These are phyloP conservation scores for Gastrolobium bilobum DNA, from an alignment of 306 rosid species.

Conservation along the genomic window DNA sequence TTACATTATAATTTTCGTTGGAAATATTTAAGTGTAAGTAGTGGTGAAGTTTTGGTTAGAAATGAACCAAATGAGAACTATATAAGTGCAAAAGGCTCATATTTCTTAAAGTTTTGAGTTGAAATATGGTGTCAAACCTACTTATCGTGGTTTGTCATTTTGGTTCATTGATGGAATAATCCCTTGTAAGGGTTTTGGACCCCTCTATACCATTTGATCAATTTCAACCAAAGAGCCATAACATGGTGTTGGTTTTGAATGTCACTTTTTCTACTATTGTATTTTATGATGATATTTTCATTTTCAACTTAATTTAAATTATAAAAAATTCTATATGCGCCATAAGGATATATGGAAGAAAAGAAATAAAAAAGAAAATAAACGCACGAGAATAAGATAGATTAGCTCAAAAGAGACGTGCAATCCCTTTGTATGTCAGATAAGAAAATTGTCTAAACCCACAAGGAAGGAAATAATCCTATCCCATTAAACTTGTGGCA, in stretches of 20 bases:
- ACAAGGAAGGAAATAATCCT: background rate
- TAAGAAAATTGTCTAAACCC: background rate
- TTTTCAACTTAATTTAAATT: slow-evolving; percentile 3
- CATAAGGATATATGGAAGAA: slow-evolving; percentile 15
- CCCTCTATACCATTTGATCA: background rate
- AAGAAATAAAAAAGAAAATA: too few relatives aligned
- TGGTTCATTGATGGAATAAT: too few relatives aligned
- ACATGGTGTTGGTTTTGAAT: slow-evolving; percentile 34
- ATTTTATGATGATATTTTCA: slow-evolving; percentile 12
- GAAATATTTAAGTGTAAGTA: too few relatives aligned
- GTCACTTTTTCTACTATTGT: slow-evolving; percentile 12
- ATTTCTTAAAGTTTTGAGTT: too few relatives aligned
- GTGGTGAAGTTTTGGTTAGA: too few relatives aligned
- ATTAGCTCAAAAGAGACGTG: background rate
- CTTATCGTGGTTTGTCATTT: too few relatives aligned
- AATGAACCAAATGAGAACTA: too few relatives aligned
- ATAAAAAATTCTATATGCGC: background rate
- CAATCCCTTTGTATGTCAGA: background rate
- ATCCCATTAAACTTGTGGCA: slow-evolving; percentile 9
- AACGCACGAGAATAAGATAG: background rate
- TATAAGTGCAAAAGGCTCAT: too few relatives aligned
- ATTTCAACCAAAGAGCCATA: slow-evolving; percentile 19
- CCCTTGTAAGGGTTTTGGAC: too few relatives aligned
- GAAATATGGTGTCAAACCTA: too few relatives aligned
- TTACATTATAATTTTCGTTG: too few relatives aligned